Evolutionary conservation across 139 green algal species (phyloP).

Genomic region (Closterium sp.): DNA sequence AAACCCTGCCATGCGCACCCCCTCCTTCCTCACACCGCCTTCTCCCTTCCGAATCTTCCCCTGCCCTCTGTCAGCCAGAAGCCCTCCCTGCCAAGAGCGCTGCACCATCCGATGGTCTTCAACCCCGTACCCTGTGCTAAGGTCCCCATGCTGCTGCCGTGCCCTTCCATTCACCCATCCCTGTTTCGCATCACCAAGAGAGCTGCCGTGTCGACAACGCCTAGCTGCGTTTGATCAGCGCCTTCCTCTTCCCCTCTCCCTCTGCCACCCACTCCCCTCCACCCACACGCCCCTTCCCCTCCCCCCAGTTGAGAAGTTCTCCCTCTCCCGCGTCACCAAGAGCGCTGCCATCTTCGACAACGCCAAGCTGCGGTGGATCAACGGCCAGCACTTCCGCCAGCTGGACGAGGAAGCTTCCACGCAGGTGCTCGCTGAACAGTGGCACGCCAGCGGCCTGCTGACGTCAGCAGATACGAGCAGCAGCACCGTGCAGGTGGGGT

Average conservation of each 20-base stretch:
- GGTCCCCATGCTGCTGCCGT: background rate
- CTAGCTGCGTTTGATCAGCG: slow-evolving; percentile 39
- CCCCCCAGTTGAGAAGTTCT: slow-evolving; percentile 58
- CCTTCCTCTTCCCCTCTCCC: background rate
- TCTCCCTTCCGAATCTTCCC: too few species aligned
- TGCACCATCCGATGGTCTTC: too few species aligned
- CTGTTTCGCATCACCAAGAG: slow-evolving; percentile 94
- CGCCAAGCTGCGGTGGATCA: slow-evolving; percentile 55
- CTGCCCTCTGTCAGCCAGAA: too few species aligned
- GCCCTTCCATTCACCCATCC: background rate
- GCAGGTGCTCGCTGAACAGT: slow-evolving; percentile 51
- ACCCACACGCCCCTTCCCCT: background rate
- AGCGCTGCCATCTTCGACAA: background rate
- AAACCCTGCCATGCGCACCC: too few species aligned
- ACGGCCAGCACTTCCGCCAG: slow-evolving; percentile 80
- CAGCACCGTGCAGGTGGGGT: background rate
- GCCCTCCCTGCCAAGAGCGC: too few species aligned
- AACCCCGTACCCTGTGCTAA: too few species aligned
- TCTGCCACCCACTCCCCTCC: background rate
- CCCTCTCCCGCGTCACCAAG: background rate
- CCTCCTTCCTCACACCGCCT: too few species aligned
- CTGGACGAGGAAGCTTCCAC: slow-evolving; percentile 62
- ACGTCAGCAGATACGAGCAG: slow-evolving; percentile 15
- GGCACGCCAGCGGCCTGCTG: slow-evolving; percentile 67
- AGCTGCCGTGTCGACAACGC: slow-evolving; percentile 87